phyloP scores from a whole-genome alignment of 2,329 filamentous ascomycete species.

The Fusarium nodosum region DNA sequence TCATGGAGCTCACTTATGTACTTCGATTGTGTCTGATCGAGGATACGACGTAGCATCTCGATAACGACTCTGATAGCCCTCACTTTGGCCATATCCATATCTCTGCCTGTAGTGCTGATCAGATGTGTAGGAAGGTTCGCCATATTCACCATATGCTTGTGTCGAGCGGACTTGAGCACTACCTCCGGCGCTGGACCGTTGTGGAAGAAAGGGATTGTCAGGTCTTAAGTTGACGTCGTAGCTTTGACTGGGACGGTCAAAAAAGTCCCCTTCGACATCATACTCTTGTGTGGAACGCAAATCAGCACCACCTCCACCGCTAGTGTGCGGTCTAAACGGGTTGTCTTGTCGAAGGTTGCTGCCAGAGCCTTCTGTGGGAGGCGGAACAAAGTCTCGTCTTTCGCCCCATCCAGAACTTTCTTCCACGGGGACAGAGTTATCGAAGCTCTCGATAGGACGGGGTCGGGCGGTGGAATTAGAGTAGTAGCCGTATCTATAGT shows the following conservation, averaged over 20 bases:
- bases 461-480: rapidly evolving
- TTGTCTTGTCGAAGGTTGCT: not conserved
- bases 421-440: too few relatives aligned
- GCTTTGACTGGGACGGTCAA: not conserved
- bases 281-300: not conserved
- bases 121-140: not conserved
- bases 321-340: not conserved
- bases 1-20: not conserved
- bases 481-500: not conserved
- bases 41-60: not conserved
- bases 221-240: not conserved
- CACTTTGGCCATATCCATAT: not conserved
- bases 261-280: not conserved
- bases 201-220: not conserved
- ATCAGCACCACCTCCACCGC: not conserved
- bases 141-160: too few relatives aligned
- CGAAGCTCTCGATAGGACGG: too few relatives aligned
- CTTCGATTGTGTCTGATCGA: not conserved
- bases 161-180: not conserved
- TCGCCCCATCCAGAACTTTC: too few relatives aligned
- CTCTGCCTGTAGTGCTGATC: not conserved
- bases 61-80: not conserved
- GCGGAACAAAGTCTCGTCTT: too few relatives aligned
- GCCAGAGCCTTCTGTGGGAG: not conserved
- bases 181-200: not conserved